A percentile compares a stretch with the other conserved stretches of the same genome.
These are phyloP conservation scores for Porcisia deanei DNA, from an alignment of 208 protist species.

Conservation along the genomic window DNA sequence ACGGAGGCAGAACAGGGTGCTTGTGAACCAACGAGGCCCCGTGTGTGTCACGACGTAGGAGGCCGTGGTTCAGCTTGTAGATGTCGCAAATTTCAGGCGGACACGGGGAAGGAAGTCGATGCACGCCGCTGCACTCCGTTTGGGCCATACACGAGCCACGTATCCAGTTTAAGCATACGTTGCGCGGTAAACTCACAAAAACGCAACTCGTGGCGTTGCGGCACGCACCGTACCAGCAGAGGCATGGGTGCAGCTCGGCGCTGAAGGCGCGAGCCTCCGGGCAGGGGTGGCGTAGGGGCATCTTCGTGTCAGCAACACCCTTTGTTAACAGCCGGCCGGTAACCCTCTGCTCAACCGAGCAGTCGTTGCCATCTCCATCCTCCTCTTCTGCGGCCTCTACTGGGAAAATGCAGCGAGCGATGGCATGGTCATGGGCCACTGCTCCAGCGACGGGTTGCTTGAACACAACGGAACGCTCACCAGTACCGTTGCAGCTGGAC, in stretches of 20 bases:
- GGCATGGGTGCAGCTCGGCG: conserved; percentile 59
- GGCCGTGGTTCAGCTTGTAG: conserved; percentile 64
- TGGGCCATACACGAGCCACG: conserved; percentile 52
- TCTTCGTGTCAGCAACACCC: not conserved
- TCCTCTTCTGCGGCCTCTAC: conserved; percentile 5
- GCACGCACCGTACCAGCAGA: conserved; percentile 76
- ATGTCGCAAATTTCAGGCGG: conserved; percentile 45
- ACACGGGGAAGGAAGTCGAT: conserved; percentile 71
- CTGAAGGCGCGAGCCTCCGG: conserved; percentile 47
- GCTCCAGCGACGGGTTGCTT: not conserved
- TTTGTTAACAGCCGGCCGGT: not conserved
- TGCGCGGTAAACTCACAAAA: conserved; percentile 57
- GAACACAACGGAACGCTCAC: not conserved
- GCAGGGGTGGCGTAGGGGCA: not conserved
- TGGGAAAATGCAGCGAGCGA: conserved; percentile 34
- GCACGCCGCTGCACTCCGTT: conserved; percentile 61
- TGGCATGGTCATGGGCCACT: conserved; percentile 6
- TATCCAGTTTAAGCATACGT: conserved; percentile 82
- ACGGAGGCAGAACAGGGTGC: not conserved
- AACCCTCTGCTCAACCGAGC: not conserved
- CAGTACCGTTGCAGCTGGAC: not conserved
- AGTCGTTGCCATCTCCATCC: conserved; percentile 7
- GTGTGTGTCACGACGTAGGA: conserved; percentile 21
- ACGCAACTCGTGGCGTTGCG: conserved; percentile 65
- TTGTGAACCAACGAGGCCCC: not conserved